Percentiles rank a stretch among this genome's conserved stretches.
These are phyloP conservation scores for Bifiguratus adelaidae DNA, from an alignment of 192 early-diverging fungal species.

Conservation along the genomic window DNA sequence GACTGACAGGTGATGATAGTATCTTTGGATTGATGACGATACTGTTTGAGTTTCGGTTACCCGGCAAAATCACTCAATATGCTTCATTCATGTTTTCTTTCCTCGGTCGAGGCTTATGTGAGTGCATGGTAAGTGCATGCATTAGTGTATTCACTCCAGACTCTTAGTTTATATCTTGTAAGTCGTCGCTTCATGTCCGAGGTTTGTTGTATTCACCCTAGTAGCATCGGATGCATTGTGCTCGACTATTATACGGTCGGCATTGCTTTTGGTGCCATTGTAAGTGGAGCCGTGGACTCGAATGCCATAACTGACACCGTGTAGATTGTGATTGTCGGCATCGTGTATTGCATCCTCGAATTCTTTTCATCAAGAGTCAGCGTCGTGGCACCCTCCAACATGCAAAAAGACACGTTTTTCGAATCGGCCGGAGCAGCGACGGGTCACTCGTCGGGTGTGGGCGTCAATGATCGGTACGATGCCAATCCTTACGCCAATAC, in stretches of 20 bases:
- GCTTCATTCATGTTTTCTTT: constrained; percentile 27
- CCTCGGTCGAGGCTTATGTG: constrained; percentile 22
- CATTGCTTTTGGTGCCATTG: constrained; percentile 16
- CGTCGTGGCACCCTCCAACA: constrained; percentile 15
- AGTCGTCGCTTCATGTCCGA: neutral
- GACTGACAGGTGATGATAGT: constrained; percentile 1
- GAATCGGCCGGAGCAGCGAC: too few species aligned
- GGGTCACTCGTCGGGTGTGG: too few species aligned
- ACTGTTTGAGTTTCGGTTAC: constrained; percentile 19
- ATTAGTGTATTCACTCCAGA: neutral
- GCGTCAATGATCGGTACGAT: too few species aligned
- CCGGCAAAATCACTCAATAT: constrained; percentile 6
- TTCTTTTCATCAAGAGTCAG: constrained; percentile 6
- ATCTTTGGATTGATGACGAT: constrained; percentile 16
- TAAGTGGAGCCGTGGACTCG: constrained; percentile 1
- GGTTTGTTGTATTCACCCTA: neutral
- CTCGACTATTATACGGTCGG: constrained; percentile 3
- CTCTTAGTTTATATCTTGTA: constrained; percentile 16
- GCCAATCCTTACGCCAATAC: too few species aligned
- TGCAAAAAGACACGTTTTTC: constrained; percentile 8
- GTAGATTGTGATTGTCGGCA: constrained; percentile 10
- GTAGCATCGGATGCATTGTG: constrained; percentile 15
- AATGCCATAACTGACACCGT: neutral
- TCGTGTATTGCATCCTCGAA: constrained; percentile 8
- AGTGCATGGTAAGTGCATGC: neutral